Percentiles rank a stretch among this genome's conserved stretches.
phyloP scores from a whole-genome alignment of 2,329 filamentous ascomycete species.

The Penicillium hordei region DNA sequence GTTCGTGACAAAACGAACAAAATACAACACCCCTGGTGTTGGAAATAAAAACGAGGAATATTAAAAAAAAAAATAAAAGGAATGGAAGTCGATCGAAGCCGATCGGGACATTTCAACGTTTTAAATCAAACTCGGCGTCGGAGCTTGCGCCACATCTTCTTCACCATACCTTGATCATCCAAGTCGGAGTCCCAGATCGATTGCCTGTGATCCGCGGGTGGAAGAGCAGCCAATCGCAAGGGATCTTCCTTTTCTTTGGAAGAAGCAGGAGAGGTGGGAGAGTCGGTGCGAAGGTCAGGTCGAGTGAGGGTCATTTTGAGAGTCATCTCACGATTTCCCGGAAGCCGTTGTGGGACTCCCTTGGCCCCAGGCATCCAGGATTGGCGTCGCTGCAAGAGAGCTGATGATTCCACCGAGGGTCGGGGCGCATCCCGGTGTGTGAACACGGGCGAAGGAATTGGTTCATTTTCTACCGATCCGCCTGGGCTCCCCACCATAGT shows the following conservation, averaged over 20 bases:
- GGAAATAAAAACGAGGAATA: background rate
- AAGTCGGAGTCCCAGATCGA: slow-evolving; percentile 47
- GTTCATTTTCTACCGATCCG: slow-evolving; percentile 24
- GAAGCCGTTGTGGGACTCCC: slow-evolving; percentile 52
- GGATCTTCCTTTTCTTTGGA: slow-evolving; percentile 62
- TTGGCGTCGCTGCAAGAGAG: slow-evolving; percentile 16
- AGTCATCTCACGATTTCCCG: slow-evolving; percentile 82
- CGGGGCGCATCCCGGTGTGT: slow-evolving; percentile 12
- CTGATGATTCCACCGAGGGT: slow-evolving; percentile 18
- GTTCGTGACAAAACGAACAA: slow-evolving; percentile 8
- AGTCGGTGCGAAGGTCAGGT: slow-evolving; percentile 68
- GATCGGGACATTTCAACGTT: background rate
- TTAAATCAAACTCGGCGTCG: slow-evolving; percentile 28
- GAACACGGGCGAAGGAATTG: slow-evolving; percentile 21
- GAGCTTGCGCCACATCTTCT: slow-evolving; percentile 47
- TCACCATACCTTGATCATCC: slow-evolving; percentile 41
- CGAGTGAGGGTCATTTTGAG: slow-evolving; percentile 92
- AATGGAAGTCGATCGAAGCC: background rate
- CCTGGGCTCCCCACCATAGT: slow-evolving; percentile 39
- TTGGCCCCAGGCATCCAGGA: slow-evolving; percentile 29
- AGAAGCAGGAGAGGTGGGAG: slow-evolving; percentile 47
- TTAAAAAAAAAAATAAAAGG: background rate
- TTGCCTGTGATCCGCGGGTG: slow-evolving; percentile 43
- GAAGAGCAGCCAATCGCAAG: slow-evolving; percentile 55
- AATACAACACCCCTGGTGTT: background rate